These are phyloP conservation scores for Phallus indusiatus DNA, from an alignment of 768 basidiomycete species.

Conservation along the genomic window DNA sequence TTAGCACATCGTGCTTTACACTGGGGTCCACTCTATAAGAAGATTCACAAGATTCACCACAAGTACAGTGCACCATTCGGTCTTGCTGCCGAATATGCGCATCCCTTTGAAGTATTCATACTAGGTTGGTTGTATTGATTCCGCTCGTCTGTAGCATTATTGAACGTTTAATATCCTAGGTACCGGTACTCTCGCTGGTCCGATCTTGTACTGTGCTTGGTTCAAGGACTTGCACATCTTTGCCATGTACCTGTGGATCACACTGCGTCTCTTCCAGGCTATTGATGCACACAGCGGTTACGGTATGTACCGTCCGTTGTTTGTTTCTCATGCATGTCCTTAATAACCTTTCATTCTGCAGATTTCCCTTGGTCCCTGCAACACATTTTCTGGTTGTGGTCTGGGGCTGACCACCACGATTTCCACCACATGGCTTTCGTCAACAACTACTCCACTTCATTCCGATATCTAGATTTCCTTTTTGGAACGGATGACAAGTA, in stretches of 20 bases:
- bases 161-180: neutral
- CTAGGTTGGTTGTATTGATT: conserved; percentile 59
- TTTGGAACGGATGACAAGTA: conserved; percentile 92
- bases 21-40: conserved; percentile 73
- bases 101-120: conserved; percentile 93
- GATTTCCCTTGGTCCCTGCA: conserved; percentile 98
- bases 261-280: conserved; percentile 90
- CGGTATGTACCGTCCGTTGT: conserved; percentile 53
- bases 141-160: neutral
- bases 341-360: conserved; percentile 16
- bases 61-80: conserved; percentile 96
- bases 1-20: conserved; percentile 86
- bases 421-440: conserved; percentile 97
- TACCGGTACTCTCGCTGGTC: conserved; percentile 81
- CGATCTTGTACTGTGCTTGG: conserved; percentile 77
- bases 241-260: conserved; percentile 92
- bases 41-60: conserved; percentile 97
- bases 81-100: conserved; percentile 95
- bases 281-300: conserved; percentile 97
- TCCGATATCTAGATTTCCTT: conserved; percentile 87
- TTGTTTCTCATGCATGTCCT: neutral
- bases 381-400: conserved; percentile 91
- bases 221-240: conserved; percentile 76
- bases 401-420: conserved; percentile 94
- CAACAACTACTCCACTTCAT: conserved; percentile 89